phyloP scores from a whole-genome alignment of 768 basidiomycete genomes.

The Panellus pusillus region DNA sequence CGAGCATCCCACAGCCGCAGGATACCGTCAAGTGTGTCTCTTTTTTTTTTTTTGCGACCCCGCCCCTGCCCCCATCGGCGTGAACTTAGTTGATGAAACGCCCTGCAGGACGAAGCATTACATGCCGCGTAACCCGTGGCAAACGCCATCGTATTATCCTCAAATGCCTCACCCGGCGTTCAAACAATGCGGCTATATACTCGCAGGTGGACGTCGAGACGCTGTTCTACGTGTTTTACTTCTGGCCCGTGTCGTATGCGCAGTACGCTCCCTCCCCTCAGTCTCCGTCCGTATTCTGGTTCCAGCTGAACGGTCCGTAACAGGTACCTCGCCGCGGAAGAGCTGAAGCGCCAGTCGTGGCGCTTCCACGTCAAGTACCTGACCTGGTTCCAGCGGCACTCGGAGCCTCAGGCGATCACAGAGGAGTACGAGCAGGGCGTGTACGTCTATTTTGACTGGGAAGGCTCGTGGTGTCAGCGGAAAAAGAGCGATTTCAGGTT shows the following conservation, averaged over 20 bases:
- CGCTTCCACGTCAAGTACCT: constrained; percentile 99
- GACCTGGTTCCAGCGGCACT: constrained; percentile 99
- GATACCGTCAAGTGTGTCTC: constrained; percentile 86
- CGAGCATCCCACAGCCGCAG: constrained; percentile 84
- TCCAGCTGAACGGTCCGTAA: neutral
- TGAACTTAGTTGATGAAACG: too few relatives aligned
- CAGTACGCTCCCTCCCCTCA: constrained; percentile 56
- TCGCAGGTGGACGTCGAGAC: constrained; percentile 94
- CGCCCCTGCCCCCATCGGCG: too few relatives aligned
- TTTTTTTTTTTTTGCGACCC: neutral
- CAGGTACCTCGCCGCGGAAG: constrained; percentile 93
- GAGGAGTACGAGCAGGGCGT: constrained; percentile 99
- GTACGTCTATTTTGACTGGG: constrained; percentile 99
- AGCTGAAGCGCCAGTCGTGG: constrained; percentile 97
- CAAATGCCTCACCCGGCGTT: constrained; percentile 81
- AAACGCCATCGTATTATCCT: constrained; percentile 90
- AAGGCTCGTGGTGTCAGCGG: constrained; percentile 96
- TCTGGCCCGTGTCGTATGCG: constrained; percentile 93
- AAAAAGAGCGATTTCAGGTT: constrained; percentile 98
- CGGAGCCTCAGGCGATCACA: constrained; percentile 97
- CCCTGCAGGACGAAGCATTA: constrained; percentile 90
- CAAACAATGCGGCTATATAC: constrained; percentile 80
- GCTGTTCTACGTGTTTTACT: constrained; percentile 98
- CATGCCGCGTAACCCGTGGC: constrained; percentile 87
- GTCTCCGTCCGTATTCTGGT: neutral